phyloP scores from a whole-genome alignment of 805 yeast genomes.

The Geotrichum ghanense region DNA sequence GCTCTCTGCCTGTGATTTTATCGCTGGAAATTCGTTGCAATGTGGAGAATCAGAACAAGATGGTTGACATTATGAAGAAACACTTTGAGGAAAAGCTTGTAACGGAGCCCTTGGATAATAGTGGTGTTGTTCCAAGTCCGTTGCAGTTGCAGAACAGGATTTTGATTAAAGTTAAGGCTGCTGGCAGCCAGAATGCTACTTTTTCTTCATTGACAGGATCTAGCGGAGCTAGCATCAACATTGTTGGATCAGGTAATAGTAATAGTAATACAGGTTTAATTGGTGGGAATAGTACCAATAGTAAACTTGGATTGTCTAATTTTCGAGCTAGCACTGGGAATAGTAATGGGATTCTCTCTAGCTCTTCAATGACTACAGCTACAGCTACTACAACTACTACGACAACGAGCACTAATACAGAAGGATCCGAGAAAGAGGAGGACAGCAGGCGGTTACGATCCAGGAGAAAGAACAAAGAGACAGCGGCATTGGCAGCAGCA shows the following conservation, averaged over 20 bases:
- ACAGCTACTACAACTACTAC: not conserved
- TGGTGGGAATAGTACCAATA: not conserved
- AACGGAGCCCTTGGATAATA: slow-evolving; percentile 26
- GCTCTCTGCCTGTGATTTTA: slow-evolving; percentile 76
- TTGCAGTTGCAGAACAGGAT: slow-evolving; percentile 56
- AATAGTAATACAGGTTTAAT: slow-evolving; percentile 1
- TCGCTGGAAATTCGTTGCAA: slow-evolving; percentile 82
- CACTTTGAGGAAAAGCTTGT: slow-evolving; percentile 50
- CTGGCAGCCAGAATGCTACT: slow-evolving; percentile 12
- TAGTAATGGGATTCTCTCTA: not conserved
- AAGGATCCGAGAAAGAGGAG: not conserved
- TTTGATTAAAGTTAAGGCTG: slow-evolving; percentile 66
- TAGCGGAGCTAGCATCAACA: not conserved
- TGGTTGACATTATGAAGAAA: slow-evolving; percentile 41
- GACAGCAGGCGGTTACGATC: not conserved
- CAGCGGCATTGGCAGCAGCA: too few relatives aligned
- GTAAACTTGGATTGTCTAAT: not conserved
- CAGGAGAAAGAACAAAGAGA: not conserved
- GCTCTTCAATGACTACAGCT: not conserved
- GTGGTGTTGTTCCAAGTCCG: slow-evolving; percentile 55
- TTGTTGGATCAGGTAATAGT: not conserved
- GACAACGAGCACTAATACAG: not conserved
- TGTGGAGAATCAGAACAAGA: slow-evolving; percentile 49
- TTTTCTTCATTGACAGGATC: not conserved
- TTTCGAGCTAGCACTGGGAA: not conserved